Base-by-base conservation (phyloP, 2,329 filamentous ascomycete species). In the Biscogniauxia sp. region DNA sequence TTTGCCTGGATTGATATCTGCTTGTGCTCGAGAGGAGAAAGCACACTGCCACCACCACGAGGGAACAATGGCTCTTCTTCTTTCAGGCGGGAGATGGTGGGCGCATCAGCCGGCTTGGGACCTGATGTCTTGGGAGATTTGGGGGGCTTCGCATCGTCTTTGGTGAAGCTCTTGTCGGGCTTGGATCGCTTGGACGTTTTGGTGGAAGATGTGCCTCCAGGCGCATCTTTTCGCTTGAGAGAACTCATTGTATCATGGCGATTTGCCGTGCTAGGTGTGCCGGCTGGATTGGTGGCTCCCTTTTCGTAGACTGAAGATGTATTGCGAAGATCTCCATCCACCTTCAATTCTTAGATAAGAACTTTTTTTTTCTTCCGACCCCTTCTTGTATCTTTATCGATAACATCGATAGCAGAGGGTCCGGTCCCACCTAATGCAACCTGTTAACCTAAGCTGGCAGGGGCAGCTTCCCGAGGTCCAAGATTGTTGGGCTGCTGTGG, bases 1-100 rank as follows among this genome's bases (percentile, higher is more conserved):
- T 91, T 95, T 53, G 95, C 95, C 76, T 98, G 90, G 61, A 96
- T 89, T 70, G 95, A 90, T 64, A 99, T 98, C 77, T 98, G 92
- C 79, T 97, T 97, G 74, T 96, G 91, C 75, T 99, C 95, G 56
- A 99, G 81, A 20, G 95, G 93, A 1, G 95, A 97, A 73, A 99
- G 80, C 56, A 97, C 83, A 72, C 92, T 96, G 57, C 88, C 94
- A 51, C 95, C 96, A 59, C 95, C 95, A 82, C 95, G 87, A 67
- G 95, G 94, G 71, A 99, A 99, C 52, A 94, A 83, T 37, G 88
- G 88, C 73, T 97, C 95, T 67, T 98, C 95, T 66, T 95, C 89
- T 74, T 83, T 87, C 55, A 85, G 72, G 11, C 79, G 72, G 45
- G 82, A 81, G 58, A 84, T 73, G 28, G 72, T 70, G 3, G 77